Evolutionary conservation across 129 eudicot genomes (phyloP).

Genomic region (Centella asiatica): DNA sequence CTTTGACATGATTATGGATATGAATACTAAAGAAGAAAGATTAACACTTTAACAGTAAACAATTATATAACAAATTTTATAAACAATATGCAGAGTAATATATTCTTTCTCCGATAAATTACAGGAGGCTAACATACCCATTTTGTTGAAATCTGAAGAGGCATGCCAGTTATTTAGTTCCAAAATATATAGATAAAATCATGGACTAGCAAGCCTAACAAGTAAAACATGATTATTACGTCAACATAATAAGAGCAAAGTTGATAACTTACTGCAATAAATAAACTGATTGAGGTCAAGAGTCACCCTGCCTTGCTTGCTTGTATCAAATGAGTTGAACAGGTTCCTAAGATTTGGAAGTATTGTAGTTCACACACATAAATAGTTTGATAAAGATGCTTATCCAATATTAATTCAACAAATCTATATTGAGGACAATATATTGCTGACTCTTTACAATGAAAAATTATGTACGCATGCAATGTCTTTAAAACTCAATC

Average conservation of each 20-base stretch:
- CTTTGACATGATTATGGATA: too few relatives aligned
- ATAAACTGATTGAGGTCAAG: conserved; percentile 89
- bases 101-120: too few relatives aligned
- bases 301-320: conserved; percentile 89
- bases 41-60: too few relatives aligned
- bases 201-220: background rate
- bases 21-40: too few relatives aligned
- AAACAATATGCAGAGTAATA: too few relatives aligned
- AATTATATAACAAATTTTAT: too few relatives aligned
- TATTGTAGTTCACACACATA: background rate
- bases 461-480: background rate
- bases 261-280: conserved; percentile 60
- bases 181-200: background rate
- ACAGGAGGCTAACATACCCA: too few relatives aligned
- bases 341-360: conserved; percentile 78
- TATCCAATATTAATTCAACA: background rate
- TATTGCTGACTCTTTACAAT: background rate
- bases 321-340: conserved; percentile 79
- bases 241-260: too few relatives aligned
- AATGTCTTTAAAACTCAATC: background rate
- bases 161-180: background rate
- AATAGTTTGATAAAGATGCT: background rate
- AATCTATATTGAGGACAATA: background rate
- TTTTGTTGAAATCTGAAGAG: background rate
- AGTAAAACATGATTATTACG: too few relatives aligned